phyloP scores from a whole-genome alignment of 148 eudicot species.

The Persicaria maculosa region DNA sequence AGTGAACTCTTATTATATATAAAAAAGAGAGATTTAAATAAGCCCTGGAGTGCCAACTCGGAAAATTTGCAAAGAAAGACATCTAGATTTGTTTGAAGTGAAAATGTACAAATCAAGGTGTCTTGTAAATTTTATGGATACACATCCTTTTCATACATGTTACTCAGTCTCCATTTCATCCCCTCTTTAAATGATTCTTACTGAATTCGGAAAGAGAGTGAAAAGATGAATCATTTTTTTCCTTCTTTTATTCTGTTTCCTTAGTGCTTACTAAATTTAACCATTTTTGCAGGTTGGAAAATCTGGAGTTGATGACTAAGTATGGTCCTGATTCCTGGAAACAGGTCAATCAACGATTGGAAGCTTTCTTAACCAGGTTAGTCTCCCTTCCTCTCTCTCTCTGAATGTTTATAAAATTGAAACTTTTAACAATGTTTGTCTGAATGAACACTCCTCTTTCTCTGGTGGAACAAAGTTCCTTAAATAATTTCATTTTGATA shows the following conservation, averaged over 20 bases:
- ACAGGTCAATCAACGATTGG: conserved; percentile 70
- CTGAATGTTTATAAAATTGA: neutral
- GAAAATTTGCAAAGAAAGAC: neutral
- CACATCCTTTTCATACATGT: neutral
- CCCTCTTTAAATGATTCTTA: neutral
- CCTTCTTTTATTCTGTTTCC: neutral
- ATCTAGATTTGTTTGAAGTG: neutral
- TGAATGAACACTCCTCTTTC: neutral
- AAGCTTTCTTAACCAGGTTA: conserved; percentile 65
- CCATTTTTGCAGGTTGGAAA: conserved; percentile 59
- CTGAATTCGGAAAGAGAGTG: neutral
- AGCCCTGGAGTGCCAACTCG: neutral
- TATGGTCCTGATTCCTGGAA: conserved; percentile 87
- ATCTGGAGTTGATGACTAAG: conserved; percentile 77
- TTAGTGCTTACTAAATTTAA: neutral
- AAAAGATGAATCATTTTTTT: neutral
- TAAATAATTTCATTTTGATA: neutral
- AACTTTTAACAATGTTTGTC: neutral
- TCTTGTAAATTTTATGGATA: neutral
- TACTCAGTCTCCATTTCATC: neutral
- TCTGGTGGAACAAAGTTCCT: neutral
- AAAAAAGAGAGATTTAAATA: neutral
- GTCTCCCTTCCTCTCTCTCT: conserved; percentile 1
- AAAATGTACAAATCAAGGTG: neutral
- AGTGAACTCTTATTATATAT: neutral